These are phyloP conservation scores for Phaseolus lunatus DNA, from an alignment of 306 rosid species.

Conservation along the genomic window DNA sequence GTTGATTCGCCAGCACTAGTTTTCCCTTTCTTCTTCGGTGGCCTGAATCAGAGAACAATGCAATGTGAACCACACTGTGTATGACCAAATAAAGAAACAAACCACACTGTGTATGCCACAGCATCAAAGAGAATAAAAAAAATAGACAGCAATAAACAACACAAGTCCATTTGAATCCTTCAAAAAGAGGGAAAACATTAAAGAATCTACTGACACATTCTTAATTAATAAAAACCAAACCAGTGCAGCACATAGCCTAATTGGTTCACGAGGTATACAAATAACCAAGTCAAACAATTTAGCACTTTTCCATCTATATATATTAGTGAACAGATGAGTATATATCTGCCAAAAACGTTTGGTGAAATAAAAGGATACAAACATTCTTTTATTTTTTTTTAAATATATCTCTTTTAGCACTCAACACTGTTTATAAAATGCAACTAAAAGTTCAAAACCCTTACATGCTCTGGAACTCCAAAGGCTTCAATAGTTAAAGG, in stretches of 20 bases:
- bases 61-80: conserved; percentile 32
- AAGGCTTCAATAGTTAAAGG: neutral
- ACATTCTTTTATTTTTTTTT: neutral
- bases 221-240: neutral
- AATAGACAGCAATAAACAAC: conserved; percentile 6
- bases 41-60: conserved; percentile 53
- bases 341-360: neutral
- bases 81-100: conserved; percentile 21
- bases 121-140: neutral
- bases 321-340: too few relatives aligned
- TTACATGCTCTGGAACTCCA: neutral
- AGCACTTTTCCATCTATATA: neutral
- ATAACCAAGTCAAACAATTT: conserved; percentile 5
- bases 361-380: neutral
- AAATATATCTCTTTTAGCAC: neutral
- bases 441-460: conserved; percentile 4
- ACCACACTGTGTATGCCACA: conserved; percentile 21
- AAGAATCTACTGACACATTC: neutral
- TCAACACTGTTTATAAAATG: neutral
- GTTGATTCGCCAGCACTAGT: conserved; percentile 52
- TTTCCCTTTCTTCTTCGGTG: conserved; percentile 72
- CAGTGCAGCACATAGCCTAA: neutral
- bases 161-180: conserved; percentile 11
- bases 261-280: neutral
- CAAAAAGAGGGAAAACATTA: neutral